phyloP scores from a whole-genome alignment of 2,329 filamentous ascomycete genomes.

The Nigrograna mackinnonii region DNA sequence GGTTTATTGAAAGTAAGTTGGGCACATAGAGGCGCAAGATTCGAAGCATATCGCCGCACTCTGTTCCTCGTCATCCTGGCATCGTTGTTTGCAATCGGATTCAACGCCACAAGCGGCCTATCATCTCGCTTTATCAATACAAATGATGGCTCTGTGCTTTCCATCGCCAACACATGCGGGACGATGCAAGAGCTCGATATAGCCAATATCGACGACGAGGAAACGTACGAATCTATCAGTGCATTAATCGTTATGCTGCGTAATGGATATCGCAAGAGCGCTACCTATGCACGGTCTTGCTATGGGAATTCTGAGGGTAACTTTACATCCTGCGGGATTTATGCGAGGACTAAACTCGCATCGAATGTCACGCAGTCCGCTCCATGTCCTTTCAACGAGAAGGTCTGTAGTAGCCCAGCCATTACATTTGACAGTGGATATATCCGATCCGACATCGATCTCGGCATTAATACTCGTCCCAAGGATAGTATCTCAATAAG shows the following conservation, averaged over 20 bases:
- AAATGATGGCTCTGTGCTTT: constrained; percentile 4
- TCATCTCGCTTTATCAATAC: constrained; percentile 8
- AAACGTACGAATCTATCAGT: constrained; percentile 5
- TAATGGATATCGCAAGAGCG: constrained; percentile 10
- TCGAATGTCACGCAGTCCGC: constrained; percentile 4
- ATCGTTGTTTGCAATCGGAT: constrained; percentile 3
- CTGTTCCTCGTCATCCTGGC: constrained; percentile 9
- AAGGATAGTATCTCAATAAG: constrained; percentile 9
- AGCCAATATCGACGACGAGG: constrained; percentile 1
- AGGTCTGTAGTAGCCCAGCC: constrained; percentile 11
- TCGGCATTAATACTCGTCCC: constrained; percentile 14
- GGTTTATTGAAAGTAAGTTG: constrained; percentile 7
- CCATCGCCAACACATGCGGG: constrained; percentile 6
- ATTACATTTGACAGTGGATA: constrained; percentile 10
- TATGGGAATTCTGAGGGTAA: constrained; percentile 7
- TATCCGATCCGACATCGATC: constrained; percentile 9
- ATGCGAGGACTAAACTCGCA: constrained; percentile 3
- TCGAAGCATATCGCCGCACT: constrained; percentile 6
- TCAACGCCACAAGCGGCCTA: constrained; percentile 8
- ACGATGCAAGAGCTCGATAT: constrained; percentile 7
- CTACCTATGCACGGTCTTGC: constrained; percentile 10
- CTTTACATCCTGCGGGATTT: constrained; percentile 9
- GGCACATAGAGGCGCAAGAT: constrained; percentile 10
- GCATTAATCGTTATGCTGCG: constrained; percentile 8
- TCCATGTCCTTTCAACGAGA: constrained; percentile 12